These are phyloP conservation scores for Pseudonectria buxi DNA, from an alignment of 2,329 filamentous ascomycete genomes.

Conservation along the genomic window DNA sequence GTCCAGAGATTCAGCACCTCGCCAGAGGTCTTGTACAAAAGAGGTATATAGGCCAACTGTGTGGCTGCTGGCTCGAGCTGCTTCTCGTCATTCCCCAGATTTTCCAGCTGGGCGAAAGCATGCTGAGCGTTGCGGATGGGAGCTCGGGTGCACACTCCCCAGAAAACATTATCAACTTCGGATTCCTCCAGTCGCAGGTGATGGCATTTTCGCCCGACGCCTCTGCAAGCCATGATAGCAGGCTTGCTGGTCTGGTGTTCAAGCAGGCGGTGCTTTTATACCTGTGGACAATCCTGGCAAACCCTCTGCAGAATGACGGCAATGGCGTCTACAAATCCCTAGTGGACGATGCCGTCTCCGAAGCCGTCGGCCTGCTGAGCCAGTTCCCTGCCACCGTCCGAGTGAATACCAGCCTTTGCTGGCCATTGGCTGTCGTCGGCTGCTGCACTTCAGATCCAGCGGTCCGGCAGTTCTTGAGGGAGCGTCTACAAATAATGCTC, in stretches of 20 bases:
- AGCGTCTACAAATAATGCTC: constrained; percentile 28
- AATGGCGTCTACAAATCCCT: constrained; percentile 17
- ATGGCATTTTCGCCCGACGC: constrained; percentile 32
- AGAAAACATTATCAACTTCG: constrained; percentile 38
- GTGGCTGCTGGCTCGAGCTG: constrained; percentile 34
- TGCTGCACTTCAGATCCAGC: constrained; percentile 28
- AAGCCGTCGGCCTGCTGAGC: constrained; percentile 24
- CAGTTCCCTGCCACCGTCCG: constrained; percentile 26
- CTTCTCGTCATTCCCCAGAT: constrained; percentile 32
- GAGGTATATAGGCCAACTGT: constrained; percentile 31
- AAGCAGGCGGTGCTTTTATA: constrained; percentile 40
- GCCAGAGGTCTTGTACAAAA: constrained; percentile 23
- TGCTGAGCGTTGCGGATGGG: constrained; percentile 26
- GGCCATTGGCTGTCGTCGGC: constrained; percentile 33
- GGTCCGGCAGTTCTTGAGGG: constrained; percentile 30
- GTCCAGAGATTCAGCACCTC: constrained; percentile 23
- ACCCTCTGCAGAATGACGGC: constrained; percentile 16
- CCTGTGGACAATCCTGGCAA: constrained; percentile 30
- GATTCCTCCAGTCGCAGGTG: constrained; percentile 35
- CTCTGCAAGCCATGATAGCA: constrained; percentile 29
- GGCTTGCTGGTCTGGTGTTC: constrained; percentile 35
- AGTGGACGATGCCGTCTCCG: constrained; percentile 22
- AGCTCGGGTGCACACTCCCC: constrained; percentile 23
- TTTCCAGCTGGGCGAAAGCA: constrained; percentile 36
- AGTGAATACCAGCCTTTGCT: constrained; percentile 35